A percentile compares a stretch with the other conserved stretches of the same genome.
Conservation (phyloP, 139 green algal genomes). For the Micractinium conductrix region DNA sequence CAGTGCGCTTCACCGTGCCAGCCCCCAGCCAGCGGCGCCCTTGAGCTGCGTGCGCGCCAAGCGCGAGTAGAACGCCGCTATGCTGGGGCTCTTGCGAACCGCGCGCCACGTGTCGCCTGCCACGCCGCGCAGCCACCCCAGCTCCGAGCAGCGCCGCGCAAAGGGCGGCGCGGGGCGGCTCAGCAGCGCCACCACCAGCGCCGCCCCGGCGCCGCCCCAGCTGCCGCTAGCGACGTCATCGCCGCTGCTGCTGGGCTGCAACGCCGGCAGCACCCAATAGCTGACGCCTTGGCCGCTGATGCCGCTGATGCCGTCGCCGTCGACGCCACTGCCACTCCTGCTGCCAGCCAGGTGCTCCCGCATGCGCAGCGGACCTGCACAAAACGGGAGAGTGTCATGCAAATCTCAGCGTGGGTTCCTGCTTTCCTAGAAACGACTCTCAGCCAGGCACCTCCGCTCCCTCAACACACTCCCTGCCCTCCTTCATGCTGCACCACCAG, state of each 20-base stretch:
- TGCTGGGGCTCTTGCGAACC: slow-evolving; percentile 12
- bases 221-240: too few species aligned
- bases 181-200: not conserved
- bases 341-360: not conserved
- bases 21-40: slow-evolving; percentile 22
- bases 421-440: not conserved
- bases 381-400: not conserved
- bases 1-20: slow-evolving; percentile 3
- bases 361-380: slow-evolving; percentile 26
- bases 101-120: slow-evolving; percentile 4
- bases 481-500: not conserved
- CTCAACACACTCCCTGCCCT: not conserved
- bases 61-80: slow-evolving; percentile 14
- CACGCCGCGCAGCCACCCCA: slow-evolving; percentile 7
- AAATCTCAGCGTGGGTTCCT: too few species aligned
- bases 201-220: not conserved
- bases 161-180: not conserved
- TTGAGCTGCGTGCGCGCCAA: slow-evolving; percentile 11
- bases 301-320: not conserved
- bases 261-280: slow-evolving; percentile 22
- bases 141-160: slow-evolving; percentile 8
- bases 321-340: not conserved
- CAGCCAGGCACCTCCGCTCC: too few species aligned
- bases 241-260: too few species aligned
- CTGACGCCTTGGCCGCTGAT: not conserved